Evolutionary conservation across 2,329 filamentous ascomycete genomes (phyloP).

Genomic region (Ophiocordyceps unilateralis): DNA sequence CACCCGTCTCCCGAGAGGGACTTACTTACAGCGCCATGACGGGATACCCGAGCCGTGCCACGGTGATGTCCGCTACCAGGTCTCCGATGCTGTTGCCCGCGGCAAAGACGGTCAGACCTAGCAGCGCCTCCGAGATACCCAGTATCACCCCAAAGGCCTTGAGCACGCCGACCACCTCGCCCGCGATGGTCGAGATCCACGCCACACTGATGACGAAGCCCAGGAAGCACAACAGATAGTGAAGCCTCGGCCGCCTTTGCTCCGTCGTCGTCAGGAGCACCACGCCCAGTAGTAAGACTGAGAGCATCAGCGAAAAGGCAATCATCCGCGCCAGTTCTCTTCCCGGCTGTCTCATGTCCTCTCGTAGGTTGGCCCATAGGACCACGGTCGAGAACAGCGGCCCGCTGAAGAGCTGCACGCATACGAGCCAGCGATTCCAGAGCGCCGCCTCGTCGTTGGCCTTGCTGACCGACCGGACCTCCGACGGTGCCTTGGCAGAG

Average conservation of each 20-base stretch:
- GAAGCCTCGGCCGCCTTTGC: slow-evolving; percentile 50
- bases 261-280: slow-evolving; percentile 54
- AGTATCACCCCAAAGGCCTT: slow-evolving; percentile 87
- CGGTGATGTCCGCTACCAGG: slow-evolving; percentile 84
- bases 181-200: slow-evolving; percentile 92
- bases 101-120: slow-evolving; percentile 90
- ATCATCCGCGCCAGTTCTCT: slow-evolving; percentile 37
- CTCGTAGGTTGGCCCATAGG: slow-evolving; percentile 49
- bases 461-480: slow-evolving; percentile 14
- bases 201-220: slow-evolving; percentile 84
- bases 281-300: slow-evolving; percentile 46
- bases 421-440: slow-evolving; percentile 87
- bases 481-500: slow-evolving; percentile 15
- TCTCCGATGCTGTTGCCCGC: slow-evolving; percentile 93
- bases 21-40: slow-evolving; percentile 67
- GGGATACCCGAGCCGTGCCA: slow-evolving; percentile 81
- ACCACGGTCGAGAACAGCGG: slow-evolving; percentile 70
- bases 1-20: background rate
- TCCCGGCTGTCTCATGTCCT: slow-evolving; percentile 37
- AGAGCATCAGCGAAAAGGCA: slow-evolving; percentile 49
- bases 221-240: slow-evolving; percentile 66
- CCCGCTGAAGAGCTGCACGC: slow-evolving; percentile 70
- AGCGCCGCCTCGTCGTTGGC: slow-evolving; percentile 27
- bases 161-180: slow-evolving; percentile 86
- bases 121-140: slow-evolving; percentile 83